Evolutionary conservation across 257 asterid genomes (phyloP), one percentile per base, ranked within the genome.

Genomic region (Forsythia suspensa): DNA sequence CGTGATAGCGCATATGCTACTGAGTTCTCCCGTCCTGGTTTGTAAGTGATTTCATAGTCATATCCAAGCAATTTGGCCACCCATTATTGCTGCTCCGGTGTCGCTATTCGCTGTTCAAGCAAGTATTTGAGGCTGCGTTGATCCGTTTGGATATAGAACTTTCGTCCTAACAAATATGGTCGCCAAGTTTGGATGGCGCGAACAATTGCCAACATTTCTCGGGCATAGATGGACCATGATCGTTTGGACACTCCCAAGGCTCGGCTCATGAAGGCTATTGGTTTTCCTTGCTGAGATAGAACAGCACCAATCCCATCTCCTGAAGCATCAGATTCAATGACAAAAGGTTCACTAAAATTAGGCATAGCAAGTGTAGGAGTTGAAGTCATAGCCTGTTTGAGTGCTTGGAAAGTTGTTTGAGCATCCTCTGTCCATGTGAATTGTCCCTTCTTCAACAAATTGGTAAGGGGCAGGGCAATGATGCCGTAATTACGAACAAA

Each of bases 241-340:
- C 3, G 18, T 8, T 24, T 3, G 38, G 34, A 42, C 8, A 43
- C 3, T 6, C 68, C 12, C 36, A 76, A 24, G 0, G 79, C 72
- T 5, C 40, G n/a, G n/a, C 79, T 65, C 0, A 39, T 13, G 36
- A 36, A 61, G 0, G 66, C 65, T 8, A 63, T 40, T 9, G 44
- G 73, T 1, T 34, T 21, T 0, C 13, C 36, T 0, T 12, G 34
- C 34, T 29, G 34, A 29, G 34, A 1, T 29, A 29, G 34, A 29
- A 29, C 34, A 29, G 34, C 34, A 0, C 34, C 34, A 29, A 29
- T 29, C 34, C 44, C 29, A 71, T 70, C 21, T 8, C 1, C 37
- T 4, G 37, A 76, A 16, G 84, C 80, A 80, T 70, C 57, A 9
- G 68, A 52, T n/a, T 75, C 80, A 0, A 75, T 24, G 2, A 69